Base-by-base conservation (phyloP, 495 filamentous ascomycete species). In the Xylaria longipes region DNA sequence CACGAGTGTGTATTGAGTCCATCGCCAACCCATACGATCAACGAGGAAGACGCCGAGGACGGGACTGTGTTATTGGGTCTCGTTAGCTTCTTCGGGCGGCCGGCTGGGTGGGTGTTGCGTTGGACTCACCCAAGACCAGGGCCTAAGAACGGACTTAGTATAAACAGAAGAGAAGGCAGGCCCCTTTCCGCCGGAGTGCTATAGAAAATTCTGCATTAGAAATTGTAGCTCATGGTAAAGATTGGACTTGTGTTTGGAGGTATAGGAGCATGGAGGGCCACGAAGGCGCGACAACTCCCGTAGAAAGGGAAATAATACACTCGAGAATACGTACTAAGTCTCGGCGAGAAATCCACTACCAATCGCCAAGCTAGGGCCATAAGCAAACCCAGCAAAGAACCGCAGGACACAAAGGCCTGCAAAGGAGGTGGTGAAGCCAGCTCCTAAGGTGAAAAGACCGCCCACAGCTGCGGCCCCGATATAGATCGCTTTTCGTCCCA, bases 381-480 rank as follows among this genome's bases (percentile, higher is more conserved):
- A 88, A 29, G 84, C 79, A 4, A 90, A 74, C 1, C 90, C 91
- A 0, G 90, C 88, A 25, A 93, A 81, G 76, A 92, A 88, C 7
- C 91, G 85, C 43, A 87, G 86, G 61, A 90, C 79, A 22, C 86
- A 80, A 15, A 93, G 77, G 0, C 84, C 82, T 35, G 80, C 87
- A 54, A 93, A 87, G 29, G 80, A 87, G 22, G 85, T 82, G 1
- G 88, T 84, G 27, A 90, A 81, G 0, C 86, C 89, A 12, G 87
- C 84, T 20, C 91, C 92, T 14, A 92, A 71, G 0, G 86, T 87
- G 79, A 93, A 93, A 7, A 92, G 75, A n/a, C 85, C 84, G 52
- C 82, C 87, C 0, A 90, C 27, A 0, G 87, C 87, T 0, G 83
- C 73, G 2, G 84, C 79, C 4, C 78, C 37, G 15, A 89, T 48